Evolutionary conservation across 1,284 basidiomycete genomes (phyloP), one percentile per base, ranked within the genome.

Genomic region (Cutaneotrichosporon curvatum): DNA sequence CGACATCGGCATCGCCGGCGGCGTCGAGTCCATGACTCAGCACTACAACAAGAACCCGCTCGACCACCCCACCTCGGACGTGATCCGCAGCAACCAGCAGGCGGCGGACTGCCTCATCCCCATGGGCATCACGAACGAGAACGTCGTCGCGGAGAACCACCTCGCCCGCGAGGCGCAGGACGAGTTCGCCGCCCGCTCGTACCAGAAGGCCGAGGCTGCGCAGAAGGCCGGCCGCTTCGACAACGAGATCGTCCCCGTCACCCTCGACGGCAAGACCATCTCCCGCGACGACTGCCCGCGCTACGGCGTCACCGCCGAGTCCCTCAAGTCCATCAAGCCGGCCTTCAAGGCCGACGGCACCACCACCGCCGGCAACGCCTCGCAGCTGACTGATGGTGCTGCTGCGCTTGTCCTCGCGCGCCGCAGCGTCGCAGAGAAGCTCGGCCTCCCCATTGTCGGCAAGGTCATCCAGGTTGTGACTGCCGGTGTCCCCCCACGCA

Each of bases 101-200:
- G 89, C 63, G 81, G 95, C 2, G 51, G 91, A 98, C 77, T 96
- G 92, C 73, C 77, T 94, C 18, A 78, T 94, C 55, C 94, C 94
- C 46, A 96, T 96, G 88, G 88, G 89, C 51, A 83, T 87, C 73
- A 91, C 89, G 34, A 91, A 87, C 34, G 91, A 95, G 76, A 95
- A 94, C 66, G 89, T 59, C 55, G 88, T 90, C 18, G 73, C 76
- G 5, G 52, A 54, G 52, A 43, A 28, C 22, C 10, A 25, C 38
- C 45, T 96, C 64, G 73, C 83, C 36, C 84, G 91, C 47, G 75
- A 75, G 37, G 73, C 71, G 38, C 90, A 94, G 72, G 91, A 95
- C 74, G 79, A 76, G 41, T 95, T 94, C 61, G 83, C 90, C 9
- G 88, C 89, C 28, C 71, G 78, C 46, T 90, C 87, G 1, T 89